A percentile compares a stretch with the other conserved stretches of the same genome.
These are phyloP conservation scores for Phytophthora pinifolia DNA, from an alignment of 352 stramenopile genomes.

Conservation along the genomic window DNA sequence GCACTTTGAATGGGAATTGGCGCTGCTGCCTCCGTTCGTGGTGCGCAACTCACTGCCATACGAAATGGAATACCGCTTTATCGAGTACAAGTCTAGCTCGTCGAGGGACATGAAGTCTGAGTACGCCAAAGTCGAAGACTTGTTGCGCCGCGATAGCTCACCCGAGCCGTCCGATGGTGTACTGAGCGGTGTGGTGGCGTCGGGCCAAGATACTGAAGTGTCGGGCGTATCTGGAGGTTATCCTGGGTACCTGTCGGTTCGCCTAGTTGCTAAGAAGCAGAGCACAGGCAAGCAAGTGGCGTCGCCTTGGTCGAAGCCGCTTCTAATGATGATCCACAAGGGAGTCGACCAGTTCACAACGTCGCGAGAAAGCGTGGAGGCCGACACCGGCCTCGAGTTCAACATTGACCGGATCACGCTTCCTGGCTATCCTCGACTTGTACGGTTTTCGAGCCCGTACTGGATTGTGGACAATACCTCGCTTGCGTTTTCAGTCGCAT, in stretches of 20 bases:
- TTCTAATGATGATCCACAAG: constrained; percentile 83
- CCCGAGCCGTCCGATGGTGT: constrained; percentile 38
- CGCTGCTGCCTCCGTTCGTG: constrained; percentile 75
- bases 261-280: constrained; percentile 46
- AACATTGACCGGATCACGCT: constrained; percentile 76
- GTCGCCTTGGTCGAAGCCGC: constrained; percentile 79
- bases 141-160: constrained; percentile 42
- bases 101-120: constrained; percentile 52
- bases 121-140: constrained; percentile 58
- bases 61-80: constrained; percentile 80
- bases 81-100: constrained; percentile 76
- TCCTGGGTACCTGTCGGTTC: constrained; percentile 75
- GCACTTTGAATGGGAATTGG: constrained; percentile 82
- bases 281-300: constrained; percentile 30
- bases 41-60: constrained; percentile 88
- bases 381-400: constrained; percentile 57
- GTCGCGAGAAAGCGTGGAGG: constrained; percentile 48
- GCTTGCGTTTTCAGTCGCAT: constrained; percentile 63
- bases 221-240: constrained; percentile 66
- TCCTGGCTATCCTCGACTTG: constrained; percentile 64
- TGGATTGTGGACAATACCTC: constrained; percentile 88
- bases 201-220: constrained; percentile 74
- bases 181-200: constrained; percentile 54
- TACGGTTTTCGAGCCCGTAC: constrained; percentile 82
- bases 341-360: constrained; percentile 78